Evolutionary conservation across 208 protist genomes (phyloP), one percentile per base, ranked within the genome.

Genomic region (Angomonas desouzai): DNA sequence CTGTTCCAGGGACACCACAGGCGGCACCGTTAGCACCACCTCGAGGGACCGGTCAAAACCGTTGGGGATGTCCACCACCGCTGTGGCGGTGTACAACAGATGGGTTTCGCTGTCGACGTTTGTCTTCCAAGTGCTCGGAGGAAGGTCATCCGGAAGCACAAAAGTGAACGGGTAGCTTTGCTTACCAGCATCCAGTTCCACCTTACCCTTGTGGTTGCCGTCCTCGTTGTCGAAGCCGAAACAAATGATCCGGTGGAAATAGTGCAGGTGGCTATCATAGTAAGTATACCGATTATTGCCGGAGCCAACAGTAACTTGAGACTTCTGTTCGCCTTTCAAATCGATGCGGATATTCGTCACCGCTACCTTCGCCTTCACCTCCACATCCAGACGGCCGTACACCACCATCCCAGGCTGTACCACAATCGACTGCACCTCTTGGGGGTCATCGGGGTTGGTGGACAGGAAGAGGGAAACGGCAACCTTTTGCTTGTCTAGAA

Each of bases 221-320:
- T 40, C 13, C 36, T 40, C 36, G 13, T 40, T 40, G 45, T 51
- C 45, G 20, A 51, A 51, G 3, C 45, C 45, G 20, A 51, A 51
- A 51, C 45, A 51, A 51, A 51, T 51, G 20, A 51, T 23, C 6
- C 45, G 45, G 45, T 51, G 45, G 45, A 13, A 40, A 13, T 40
- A 40, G 36, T 40, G 36, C 36, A 40, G 13, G 36, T 40, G 36
- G 36, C 36, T 40, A 13, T 40, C 36, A 13, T 40, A 40, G 36
- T 40, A 40, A 13, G 36, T 40, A 18, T 13, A 18, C 36, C 36
- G 6, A 18, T 6, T 18, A 40, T 40, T 13, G 9, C 36, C 36
- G 9, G 36, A 40, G 36, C 36, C 36, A 13, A 40, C 36, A 13
- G 36, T 40, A 18, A 40, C 36, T 13, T 40, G 36, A 40, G 36